Evolutionary conservation across 1,284 basidiomycete genomes (phyloP).

Genomic region (Trametes polyzona): DNA sequence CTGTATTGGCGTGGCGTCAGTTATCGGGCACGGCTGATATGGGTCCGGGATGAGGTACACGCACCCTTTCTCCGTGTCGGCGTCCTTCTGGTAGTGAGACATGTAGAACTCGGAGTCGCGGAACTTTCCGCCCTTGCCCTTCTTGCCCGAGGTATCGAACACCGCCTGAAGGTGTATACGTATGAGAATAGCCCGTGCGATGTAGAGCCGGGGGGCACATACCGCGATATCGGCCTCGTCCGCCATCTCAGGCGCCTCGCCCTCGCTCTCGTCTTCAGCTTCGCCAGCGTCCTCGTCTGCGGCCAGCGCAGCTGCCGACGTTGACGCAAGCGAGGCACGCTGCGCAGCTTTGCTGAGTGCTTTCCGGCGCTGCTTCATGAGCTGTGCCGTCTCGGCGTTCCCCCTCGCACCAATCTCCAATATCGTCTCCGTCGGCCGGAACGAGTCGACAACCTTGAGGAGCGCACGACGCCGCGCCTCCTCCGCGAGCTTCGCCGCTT

Average conservation of each 20-base stretch:
- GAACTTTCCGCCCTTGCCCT: conserved; percentile 53
- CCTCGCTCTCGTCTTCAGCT: conserved; percentile 39
- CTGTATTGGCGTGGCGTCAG: conserved; percentile 44
- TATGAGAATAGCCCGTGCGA: background rate
- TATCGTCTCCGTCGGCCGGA: conserved; percentile 89
- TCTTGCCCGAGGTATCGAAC: conserved; percentile 66
- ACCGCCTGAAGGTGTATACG: conserved; percentile 54
- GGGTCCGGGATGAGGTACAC: conserved; percentile 28
- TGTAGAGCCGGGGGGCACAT: conserved; percentile 26
- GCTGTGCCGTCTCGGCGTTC: conserved; percentile 60
- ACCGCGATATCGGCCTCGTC: conserved; percentile 80
- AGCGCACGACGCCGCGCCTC: conserved; percentile 70
- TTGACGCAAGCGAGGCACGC: conserved; percentile 45
- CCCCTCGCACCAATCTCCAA: conserved; percentile 87
- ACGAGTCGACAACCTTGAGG: conserved; percentile 79
- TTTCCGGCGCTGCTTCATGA: conserved; percentile 92
- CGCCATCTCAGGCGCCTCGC: conserved; percentile 64
- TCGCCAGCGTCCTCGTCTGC: conserved; percentile 46
- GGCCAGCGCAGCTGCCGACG: conserved; percentile 35
- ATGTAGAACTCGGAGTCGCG: conserved; percentile 91
- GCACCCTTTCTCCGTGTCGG: conserved; percentile 88
- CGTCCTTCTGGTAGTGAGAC: conserved; percentile 87
- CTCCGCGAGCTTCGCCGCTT: conserved; percentile 32
- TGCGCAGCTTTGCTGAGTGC: conserved; percentile 70
- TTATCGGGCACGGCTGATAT: background rate